Conservation (phyloP, 192 early-diverging fungal genomes). For the Fimicolochytrium jonesii region DNA sequence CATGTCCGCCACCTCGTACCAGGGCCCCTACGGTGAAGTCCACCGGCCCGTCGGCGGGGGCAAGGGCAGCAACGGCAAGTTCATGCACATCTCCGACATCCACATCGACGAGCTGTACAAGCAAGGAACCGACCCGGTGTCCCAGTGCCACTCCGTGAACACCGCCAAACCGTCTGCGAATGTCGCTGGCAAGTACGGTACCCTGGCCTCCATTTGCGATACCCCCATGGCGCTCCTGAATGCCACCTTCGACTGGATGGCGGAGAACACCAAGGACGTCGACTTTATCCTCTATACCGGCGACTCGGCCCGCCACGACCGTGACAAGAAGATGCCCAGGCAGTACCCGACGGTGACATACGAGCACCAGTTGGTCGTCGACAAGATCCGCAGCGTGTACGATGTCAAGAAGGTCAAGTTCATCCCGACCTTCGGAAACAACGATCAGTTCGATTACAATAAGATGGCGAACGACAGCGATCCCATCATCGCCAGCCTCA, state of each 20-base stretch:
- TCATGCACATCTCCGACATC: constrained; percentile 24
- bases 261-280: constrained; percentile 11
- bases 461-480: constrained; percentile 7
- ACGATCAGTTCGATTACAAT: constrained; percentile 27
- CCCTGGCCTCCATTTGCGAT: constrained; percentile 18
- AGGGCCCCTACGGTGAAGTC: background rate
- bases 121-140: constrained; percentile 15
- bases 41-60: background rate
- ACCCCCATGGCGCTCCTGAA: constrained; percentile 24
- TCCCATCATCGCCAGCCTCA: constrained; percentile 21
- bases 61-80: constrained; percentile 7
- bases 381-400: constrained; percentile 13
- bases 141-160: constrained; percentile 19
- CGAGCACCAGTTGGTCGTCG: constrained; percentile 15
- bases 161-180: constrained; percentile 1
- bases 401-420: constrained; percentile 12
- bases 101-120: constrained; percentile 24
- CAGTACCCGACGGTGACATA: background rate
- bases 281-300: constrained; percentile 35
- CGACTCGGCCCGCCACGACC: constrained; percentile 35
- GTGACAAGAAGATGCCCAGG: constrained; percentile 10
- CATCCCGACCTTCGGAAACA: constrained; percentile 32
- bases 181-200: constrained; percentile 28
- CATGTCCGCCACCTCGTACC: constrained; percentile 1
- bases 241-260: constrained; percentile 23